These are phyloP conservation scores for Trametes versicolor DNA, from an alignment of 1,284 basidiomycete species.

Conservation along the genomic window DNA sequence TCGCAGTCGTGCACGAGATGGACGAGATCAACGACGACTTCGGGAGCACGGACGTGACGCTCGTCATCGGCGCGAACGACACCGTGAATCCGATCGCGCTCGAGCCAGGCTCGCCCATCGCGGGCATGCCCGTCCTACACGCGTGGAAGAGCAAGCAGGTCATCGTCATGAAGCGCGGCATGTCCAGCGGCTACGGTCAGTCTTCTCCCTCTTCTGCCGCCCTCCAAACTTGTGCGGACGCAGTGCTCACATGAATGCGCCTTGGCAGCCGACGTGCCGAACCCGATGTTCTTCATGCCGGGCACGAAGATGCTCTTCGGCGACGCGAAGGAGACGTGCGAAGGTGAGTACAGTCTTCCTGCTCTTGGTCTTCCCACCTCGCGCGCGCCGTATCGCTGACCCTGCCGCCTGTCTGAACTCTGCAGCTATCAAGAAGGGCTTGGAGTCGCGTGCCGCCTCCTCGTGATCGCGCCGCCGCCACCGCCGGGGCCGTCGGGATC, in stretches of 20 bases:
- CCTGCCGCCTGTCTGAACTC: conserved; percentile 1
- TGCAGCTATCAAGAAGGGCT: conserved; percentile 41
- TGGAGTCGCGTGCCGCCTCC: conserved; percentile 32
- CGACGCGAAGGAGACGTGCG: conserved; percentile 87
- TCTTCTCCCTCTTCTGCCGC: conserved; percentile 9
- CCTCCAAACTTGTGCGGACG: not conserved
- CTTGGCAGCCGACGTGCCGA: conserved; percentile 80
- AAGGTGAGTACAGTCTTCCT: conserved; percentile 64
- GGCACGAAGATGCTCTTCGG: conserved; percentile 91
- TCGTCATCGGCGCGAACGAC: conserved; percentile 91
- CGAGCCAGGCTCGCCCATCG: conserved; percentile 86
- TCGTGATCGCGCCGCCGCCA: conserved; percentile 13
- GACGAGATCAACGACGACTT: conserved; percentile 94
- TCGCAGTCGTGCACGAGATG: conserved; percentile 87
- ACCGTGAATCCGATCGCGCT: conserved; percentile 90
- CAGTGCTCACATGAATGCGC: no score
- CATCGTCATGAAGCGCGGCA: conserved; percentile 89
- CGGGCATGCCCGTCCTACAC: conserved; percentile 89
- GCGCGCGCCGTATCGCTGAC: conserved; percentile 5
- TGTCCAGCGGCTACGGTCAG: conserved; percentile 84
- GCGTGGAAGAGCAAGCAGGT: conserved; percentile 93
- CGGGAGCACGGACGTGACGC: conserved; percentile 82
- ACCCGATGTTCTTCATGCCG: conserved; percentile 91
- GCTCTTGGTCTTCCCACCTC: not conserved
- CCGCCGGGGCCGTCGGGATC: not conserved